phyloP scores from a whole-genome alignment of 768 basidiomycete genomes.

The Mycena epipterygia region DNA sequence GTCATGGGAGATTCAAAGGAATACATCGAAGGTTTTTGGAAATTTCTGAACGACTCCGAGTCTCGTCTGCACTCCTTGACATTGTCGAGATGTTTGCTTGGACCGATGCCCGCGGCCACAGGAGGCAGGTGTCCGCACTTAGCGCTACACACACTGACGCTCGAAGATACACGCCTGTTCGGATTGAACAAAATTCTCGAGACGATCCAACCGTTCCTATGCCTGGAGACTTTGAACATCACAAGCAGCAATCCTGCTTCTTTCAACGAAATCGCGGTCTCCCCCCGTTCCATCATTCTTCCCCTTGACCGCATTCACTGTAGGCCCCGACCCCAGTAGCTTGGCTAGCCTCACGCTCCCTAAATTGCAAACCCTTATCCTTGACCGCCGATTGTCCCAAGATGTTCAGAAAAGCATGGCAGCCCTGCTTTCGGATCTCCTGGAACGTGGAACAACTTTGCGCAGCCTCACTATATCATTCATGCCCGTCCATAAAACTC shows the following conservation, averaged over 20 bases:
- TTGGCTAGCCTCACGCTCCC: conserved; percentile 14
- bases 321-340: neutral
- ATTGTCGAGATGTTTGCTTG: neutral
- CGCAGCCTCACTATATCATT: neutral
- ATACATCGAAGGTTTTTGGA: conserved; percentile 1
- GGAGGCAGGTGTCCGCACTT: neutral
- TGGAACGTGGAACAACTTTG: conserved; percentile 19
- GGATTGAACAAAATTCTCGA: neutral
- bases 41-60: neutral
- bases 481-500: neutral
- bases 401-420: neutral
- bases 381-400: neutral
- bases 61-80: conserved; percentile 18
- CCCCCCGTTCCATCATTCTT: neutral
- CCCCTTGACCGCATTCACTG: conserved; percentile 10
- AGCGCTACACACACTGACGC: neutral
- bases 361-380: conserved; percentile 10
- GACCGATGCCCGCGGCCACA: neutral
- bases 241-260: neutral
- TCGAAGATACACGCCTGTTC: neutral
- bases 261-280: neutral
- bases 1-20: too few relatives aligned
- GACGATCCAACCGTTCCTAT: conserved; percentile 3
- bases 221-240: conserved; percentile 4
- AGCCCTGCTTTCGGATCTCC: neutral